Percentiles rank a stretch among this genome's conserved stretches.
These are phyloP conservation scores for Umbilicaria muhlenbergii DNA, from an alignment of 495 filamentous ascomycete species.

Conservation along the genomic window DNA sequence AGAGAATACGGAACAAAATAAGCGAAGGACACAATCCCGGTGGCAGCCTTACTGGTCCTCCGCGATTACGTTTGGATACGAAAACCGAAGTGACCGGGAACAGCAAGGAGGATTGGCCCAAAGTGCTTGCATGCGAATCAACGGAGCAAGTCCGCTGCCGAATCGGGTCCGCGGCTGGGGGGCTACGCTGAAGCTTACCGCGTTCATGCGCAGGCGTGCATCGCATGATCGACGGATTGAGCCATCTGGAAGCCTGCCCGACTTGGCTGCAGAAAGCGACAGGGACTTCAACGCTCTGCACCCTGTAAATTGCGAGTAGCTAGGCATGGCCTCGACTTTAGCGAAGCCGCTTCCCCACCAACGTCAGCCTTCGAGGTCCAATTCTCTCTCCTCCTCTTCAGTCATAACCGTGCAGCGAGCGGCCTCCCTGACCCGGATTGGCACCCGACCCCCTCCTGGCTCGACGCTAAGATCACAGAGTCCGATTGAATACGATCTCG, in stretches of 20 bases:
- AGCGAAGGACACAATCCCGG: no score
- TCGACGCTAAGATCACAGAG: conserved; percentile 12
- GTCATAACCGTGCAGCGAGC: conserved; percentile 13
- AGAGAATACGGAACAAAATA: no score
- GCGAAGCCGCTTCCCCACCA: conserved; percentile 10
- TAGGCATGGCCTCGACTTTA: conserved; percentile 12
- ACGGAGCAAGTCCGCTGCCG: no score
- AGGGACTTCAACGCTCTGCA: conserved; percentile 1
- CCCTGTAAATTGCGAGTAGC: background rate
- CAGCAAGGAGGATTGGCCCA: no score
- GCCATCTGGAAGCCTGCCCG: background rate
- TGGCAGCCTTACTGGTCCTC: no score
- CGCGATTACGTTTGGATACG: no score
- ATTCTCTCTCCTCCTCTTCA: conserved; percentile 15
- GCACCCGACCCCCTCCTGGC: conserved; percentile 4
- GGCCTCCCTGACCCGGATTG: conserved; percentile 8
- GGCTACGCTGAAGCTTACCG: background rate
- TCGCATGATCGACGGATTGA: conserved; percentile 4
- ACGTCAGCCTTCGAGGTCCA: conserved; percentile 10
- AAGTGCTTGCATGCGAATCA: no score
- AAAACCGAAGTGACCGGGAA: no score
- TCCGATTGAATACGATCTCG: conserved; percentile 7
- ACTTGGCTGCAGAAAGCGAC: no score
- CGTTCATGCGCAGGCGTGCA: conserved; percentile 4
- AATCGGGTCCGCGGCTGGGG: no score